Conservation (phyloP, 1,284 basidiomycete species). For the Ganoderma multipileum region DNA sequence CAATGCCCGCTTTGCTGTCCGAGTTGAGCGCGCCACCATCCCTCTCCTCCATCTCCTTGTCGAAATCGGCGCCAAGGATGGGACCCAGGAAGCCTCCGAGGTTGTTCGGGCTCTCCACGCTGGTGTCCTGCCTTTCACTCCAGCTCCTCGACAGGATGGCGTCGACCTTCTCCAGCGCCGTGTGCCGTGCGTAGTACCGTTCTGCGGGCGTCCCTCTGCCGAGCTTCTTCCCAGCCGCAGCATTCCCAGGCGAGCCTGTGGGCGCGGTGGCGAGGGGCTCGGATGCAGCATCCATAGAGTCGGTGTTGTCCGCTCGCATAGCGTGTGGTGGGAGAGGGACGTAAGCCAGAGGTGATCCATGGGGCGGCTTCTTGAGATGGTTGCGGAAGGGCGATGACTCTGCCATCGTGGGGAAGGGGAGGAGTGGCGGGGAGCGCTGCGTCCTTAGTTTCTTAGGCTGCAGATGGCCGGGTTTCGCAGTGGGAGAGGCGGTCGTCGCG, state of each 20-base stretch:
- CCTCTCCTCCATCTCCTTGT: constrained; percentile 2
- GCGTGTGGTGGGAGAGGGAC: constrained; percentile 9
- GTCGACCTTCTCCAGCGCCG: constrained; percentile 41
- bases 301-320: constrained; percentile 10
- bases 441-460: constrained; percentile 34
- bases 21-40: background rate
- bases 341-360: constrained; percentile 3
- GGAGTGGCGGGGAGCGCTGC: constrained; percentile 30
- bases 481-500: background rate
- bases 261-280: constrained; percentile 4
- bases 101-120: constrained; percentile 23
- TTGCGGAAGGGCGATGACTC: constrained; percentile 32
- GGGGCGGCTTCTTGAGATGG: constrained; percentile 33
- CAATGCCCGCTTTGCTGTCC: background rate
- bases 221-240: background rate
- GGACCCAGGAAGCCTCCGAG: constrained; percentile 13
- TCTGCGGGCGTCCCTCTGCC: constrained; percentile 35
- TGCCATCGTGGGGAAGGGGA: constrained; percentile 38
- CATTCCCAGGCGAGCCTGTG: background rate
- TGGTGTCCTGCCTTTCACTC: constrained; percentile 34
- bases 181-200: constrained; percentile 35
- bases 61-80: background rate
- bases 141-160: constrained; percentile 43
- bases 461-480: background rate
- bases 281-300: constrained; percentile 8